Base-by-base conservation (phyloP, 2,329 filamentous ascomycete genomes). In the Ophiostoma himal-ulmi region DNA sequence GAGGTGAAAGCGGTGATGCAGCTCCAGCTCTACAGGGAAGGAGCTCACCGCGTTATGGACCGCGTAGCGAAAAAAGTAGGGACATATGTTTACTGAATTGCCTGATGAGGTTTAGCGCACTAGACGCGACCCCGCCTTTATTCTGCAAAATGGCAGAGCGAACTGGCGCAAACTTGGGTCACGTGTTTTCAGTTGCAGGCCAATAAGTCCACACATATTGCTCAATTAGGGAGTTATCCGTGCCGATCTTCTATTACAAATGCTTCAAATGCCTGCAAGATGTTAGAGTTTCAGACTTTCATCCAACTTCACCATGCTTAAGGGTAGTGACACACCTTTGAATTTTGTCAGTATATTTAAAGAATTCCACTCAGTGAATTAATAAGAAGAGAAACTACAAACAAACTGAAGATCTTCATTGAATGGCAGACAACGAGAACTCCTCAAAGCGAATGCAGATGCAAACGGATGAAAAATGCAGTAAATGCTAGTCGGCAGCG, bases 81-180 rank as follows among this genome's bases (percentile, higher is more conserved):
- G 67, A 37, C 48, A 60, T 54, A 54, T 70, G 69, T 70, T 70
- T 70, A 70, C 69, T 52, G 52, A 6, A 64, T 70, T 70, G 20
- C 69, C 65, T 67, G 57, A 48, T 68, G 57, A 14, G 37, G 69
- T 17, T 22, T 67, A 70, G 69, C 52, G 39, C 26, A 2, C 44
- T 41, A 17, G 44, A 70, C 69, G 69, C 52, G 67, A 70, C 65
- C 69, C 69, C 69, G 65, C 65, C 65, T 64, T 68, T 64, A 22
- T 65, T 64, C 52, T 30, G 26, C 13, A 36, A 3, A 26, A 57
- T 10, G 52, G 52, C 52, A 57, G 52, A 26, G n/a, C 48, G 52
- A 26, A 26, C 52, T 8, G 22, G 52, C 52, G 52, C 52, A 57
- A 57, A 57, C 52, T 11, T 11, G 22, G 22, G 48, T 67, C 64